Evolutionary conservation across 257 asterid genomes (phyloP), one percentile per base, ranked within the genome.

Genomic region (Nicotiana benthamiana): DNA sequence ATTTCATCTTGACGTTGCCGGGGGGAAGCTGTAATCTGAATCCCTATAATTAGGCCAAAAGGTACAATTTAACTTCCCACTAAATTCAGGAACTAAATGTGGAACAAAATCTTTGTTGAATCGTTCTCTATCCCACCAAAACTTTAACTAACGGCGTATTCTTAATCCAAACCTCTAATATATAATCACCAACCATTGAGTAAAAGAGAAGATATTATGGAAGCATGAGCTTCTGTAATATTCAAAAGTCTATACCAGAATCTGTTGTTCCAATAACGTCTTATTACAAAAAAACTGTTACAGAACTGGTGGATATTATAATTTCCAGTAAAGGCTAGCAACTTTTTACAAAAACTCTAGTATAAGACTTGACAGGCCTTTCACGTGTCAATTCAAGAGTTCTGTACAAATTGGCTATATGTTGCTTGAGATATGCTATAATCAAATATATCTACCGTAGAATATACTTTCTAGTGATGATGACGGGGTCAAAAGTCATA

Each of bases 401-500:
- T 24, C 43, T 74, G 61, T 74, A 48, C 79, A 74, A 48, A 74
- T 26, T 26, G 79, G 43, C 62, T 48, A 74, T 74, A 26, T 48
- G 79, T 74, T 48, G 79, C 61, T 74, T 74, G 79, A 72, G 78
- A 26, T 48, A 48, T 48, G 26, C 43, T 74, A 48, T 26, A 74
- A 74, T 17, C 79, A 74, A 15, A 74, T 16, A 74, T 1, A 74
- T 27, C 79, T 26, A 74, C 61, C 9, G 9, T 74, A 16, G 60
- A 43, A 70, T 70, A 43, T 43, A 72, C 27, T 22, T 46, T 46
- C 59, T 72, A 72, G 40, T 48, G 36, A 72, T 74, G 79, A 74
- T 9, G 8, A 15, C 4, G 48, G 62, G 79, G 24, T n/a, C 15
- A 54, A 59, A 80, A 10, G 52, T 86, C 83, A 89, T 32, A 79